phyloP scores from a whole-genome alignment of 305 asterid species.

The Fraxinus platypoda region DNA sequence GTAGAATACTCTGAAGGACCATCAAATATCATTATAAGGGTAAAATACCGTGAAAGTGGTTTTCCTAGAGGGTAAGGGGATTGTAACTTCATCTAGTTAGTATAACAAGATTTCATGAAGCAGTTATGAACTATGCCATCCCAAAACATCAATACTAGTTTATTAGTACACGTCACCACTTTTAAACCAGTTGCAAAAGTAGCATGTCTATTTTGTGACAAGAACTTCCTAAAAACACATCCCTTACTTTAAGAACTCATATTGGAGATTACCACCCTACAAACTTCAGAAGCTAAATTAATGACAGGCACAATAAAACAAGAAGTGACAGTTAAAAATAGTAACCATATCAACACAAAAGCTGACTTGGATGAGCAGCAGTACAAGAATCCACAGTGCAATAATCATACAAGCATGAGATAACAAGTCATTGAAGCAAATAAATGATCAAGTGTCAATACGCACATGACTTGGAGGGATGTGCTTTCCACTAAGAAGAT shows the following conservation, averaged over 20 bases:
- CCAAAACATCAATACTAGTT: not conserved
- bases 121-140: not conserved
- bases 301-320: not conserved
- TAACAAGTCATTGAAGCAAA: no score
- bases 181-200: not conserved
- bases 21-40: no score
- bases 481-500: conserved; percentile 33
- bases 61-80: not conserved
- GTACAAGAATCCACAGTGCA: conserved; percentile 13
- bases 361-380: conserved; percentile 1
- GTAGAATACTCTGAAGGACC: no score
- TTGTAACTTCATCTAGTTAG: not conserved
- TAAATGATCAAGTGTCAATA: no score
- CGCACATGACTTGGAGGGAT: conserved; percentile 62
- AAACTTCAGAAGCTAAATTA: conserved; percentile 5
- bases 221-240: not conserved
- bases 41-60: no score
- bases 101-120: not conserved
- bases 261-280: not conserved
- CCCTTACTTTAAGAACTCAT: not conserved
- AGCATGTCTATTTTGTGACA: not conserved
- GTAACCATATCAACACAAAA: conserved; percentile 6
- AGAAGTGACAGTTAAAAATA: not conserved
- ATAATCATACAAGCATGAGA: conserved; percentile 3
- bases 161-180: not conserved